Conservation (phyloP, 1,284 basidiomycete genomes). For the Ustilago curta region DNA sequence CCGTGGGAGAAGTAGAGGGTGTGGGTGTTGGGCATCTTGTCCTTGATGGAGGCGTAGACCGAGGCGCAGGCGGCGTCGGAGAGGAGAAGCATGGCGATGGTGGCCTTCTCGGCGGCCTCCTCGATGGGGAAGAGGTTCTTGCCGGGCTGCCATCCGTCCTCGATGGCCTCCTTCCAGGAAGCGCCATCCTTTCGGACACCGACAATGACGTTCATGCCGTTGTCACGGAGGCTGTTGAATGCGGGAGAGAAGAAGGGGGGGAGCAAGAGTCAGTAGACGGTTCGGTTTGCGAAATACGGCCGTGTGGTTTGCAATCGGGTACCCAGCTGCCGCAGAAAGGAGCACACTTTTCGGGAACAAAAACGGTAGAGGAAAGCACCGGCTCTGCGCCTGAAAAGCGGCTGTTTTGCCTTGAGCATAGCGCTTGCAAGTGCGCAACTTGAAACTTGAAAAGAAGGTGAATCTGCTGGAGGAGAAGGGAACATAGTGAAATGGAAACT, state of each 20-base stretch:
- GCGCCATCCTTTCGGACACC: slow-evolving; percentile 97
- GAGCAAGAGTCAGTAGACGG: slow-evolving; percentile 11
- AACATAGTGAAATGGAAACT: slow-evolving; percentile 13
- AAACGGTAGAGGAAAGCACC: background rate
- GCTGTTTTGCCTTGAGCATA: background rate
- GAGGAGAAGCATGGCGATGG: slow-evolving; percentile 99
- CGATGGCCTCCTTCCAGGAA: slow-evolving; percentile 93
- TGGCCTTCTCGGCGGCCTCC: slow-evolving; percentile 93
- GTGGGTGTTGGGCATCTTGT: slow-evolving; percentile 95
- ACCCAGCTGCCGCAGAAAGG: background rate
- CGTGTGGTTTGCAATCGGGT: background rate
- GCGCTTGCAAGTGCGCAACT: background rate
- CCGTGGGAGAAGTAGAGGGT: slow-evolving; percentile 99
- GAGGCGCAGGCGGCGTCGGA: slow-evolving; percentile 97
- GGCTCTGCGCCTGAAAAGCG: background rate
- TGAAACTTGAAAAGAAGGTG: background rate
- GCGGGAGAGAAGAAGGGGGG: background rate
- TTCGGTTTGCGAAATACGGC: background rate
- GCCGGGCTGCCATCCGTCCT: slow-evolving; percentile 98
- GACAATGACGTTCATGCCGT: slow-evolving; percentile 97
- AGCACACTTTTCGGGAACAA: background rate
- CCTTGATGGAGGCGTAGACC: slow-evolving; percentile 88
- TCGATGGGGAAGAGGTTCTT: slow-evolving; percentile 98
- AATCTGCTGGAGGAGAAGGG: too few species aligned
- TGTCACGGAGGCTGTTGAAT: slow-evolving; percentile 81